Percentiles rank a stretch among this genome's conserved stretches.
Conservation (phyloP, 106 monocot genomes). For the Acorus gramineus region DNA sequence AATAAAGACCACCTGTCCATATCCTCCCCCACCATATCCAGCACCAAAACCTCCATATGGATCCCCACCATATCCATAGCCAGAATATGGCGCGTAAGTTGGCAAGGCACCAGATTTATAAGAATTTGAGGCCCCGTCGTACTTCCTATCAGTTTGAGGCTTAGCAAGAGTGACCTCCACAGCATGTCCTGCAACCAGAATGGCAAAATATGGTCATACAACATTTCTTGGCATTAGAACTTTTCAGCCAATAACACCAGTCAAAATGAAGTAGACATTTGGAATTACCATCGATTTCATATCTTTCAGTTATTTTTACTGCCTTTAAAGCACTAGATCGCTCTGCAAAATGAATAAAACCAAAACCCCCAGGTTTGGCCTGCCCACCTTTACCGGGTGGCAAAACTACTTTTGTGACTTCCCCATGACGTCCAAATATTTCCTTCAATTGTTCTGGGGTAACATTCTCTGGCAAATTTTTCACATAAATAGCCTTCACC, state of each 20-base stretch:
- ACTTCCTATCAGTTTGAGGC: constrained; percentile 64
- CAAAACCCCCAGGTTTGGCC: constrained; percentile 70
- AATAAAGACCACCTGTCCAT: constrained; percentile 45
- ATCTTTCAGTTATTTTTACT: constrained; percentile 76
- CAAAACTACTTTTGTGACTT: constrained; percentile 85
- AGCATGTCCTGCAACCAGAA: constrained; percentile 44
- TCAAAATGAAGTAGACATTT: neutral
- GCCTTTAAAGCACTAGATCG: constrained; percentile 95
- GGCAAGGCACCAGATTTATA: constrained; percentile 42
- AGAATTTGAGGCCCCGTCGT: constrained; percentile 15
- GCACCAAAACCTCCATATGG: constrained; percentile 77
- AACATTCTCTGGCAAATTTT: constrained; percentile 80
- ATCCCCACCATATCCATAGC: constrained; percentile 43
- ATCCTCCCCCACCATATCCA: constrained; percentile 47
- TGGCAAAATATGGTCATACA: neutral
- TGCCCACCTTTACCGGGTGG: constrained; percentile 75
- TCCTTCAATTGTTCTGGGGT: constrained; percentile 74
- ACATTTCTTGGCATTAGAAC: neutral
- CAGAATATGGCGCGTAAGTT: constrained; percentile 44
- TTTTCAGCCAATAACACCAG: neutral
- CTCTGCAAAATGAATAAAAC: constrained; percentile 95
- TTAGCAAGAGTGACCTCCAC: constrained; percentile 84
- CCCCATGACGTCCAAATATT: constrained; percentile 79
- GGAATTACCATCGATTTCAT: constrained; percentile 86
- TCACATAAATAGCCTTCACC: constrained; percentile 93